Evolutionary conservation across 164 flowering plant genomes (phyloP).

Genomic region (Tinospora cordifolia): DNA sequence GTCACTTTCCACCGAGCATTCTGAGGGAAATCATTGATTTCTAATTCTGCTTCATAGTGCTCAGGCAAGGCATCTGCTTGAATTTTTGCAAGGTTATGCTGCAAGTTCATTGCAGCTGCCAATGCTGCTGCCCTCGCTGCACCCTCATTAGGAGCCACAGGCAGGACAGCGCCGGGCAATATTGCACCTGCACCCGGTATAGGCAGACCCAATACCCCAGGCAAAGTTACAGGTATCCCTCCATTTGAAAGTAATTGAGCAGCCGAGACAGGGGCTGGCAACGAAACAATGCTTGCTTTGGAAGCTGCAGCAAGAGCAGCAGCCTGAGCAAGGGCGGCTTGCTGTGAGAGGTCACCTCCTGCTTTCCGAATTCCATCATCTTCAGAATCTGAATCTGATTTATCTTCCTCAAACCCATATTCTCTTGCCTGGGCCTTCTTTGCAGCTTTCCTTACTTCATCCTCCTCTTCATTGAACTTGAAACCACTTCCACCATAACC

Average conservation of each 20-base stretch:
- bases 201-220: conserved; percentile 33
- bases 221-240: conserved; percentile 40
- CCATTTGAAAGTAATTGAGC: conserved; percentile 40
- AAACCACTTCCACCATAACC: conserved; percentile 99
- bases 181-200: conserved; percentile 30
- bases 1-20: conserved; percentile 99
- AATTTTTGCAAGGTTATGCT: conserved; percentile 75
- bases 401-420: conserved; percentile 94
- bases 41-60: conserved; percentile 92
- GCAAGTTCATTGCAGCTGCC: conserved; percentile 86
- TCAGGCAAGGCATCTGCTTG: conserved; percentile 91
- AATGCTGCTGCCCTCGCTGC: conserved; percentile 73
- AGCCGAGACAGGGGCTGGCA: conserved; percentile 30
- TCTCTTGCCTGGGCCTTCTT: conserved; percentile 97
- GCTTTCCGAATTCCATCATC: conserved; percentile 89
- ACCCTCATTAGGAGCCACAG: conserved; percentile 37
- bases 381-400: conserved; percentile 91
- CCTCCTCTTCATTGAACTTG: conserved; percentile 94
- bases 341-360: conserved; percentile 69
- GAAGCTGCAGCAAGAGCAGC: conserved; percentile 72
- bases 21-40: conserved; percentile 94
- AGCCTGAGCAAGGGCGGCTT: conserved; percentile 61
- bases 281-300: conserved; percentile 31
- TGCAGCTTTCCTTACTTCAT: conserved; percentile 88
- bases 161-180: conserved; percentile 31